Conservation (phyloP, 2,329 filamentous ascomycete genomes). For the Escovopsis sp. region DNA sequence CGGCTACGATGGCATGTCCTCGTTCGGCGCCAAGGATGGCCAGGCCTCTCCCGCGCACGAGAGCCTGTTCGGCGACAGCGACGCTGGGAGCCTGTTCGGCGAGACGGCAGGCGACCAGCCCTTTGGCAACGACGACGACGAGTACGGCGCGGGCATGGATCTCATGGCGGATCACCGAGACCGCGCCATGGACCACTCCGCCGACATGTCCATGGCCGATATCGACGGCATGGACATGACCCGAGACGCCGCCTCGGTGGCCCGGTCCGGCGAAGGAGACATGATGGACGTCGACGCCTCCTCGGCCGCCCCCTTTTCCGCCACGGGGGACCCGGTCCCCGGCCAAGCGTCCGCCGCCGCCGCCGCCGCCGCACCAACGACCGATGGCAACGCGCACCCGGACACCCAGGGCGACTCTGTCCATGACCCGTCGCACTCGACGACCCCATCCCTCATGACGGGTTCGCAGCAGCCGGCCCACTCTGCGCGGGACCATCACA, state of each 20-base stretch:
- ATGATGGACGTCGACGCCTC: constrained; percentile 7
- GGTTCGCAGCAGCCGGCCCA: background rate
- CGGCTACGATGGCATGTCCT: constrained; percentile 6
- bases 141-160: constrained; percentile 62
- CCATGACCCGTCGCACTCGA: background rate
- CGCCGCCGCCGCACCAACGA: no score
- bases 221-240: constrained; percentile 16
- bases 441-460: background rate
- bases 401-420: background rate
- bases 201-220: constrained; percentile 26
- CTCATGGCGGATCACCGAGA: constrained; percentile 25
- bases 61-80: constrained; percentile 70
- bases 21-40: constrained; percentile 32
- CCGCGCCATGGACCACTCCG: constrained; percentile 26
- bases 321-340: background rate
- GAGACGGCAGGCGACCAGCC: constrained; percentile 46
- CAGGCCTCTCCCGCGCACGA: constrained; percentile 53
- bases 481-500: background rate
- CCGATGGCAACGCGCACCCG: background rate
- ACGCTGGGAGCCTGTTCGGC: constrained; percentile 74
- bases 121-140: constrained; percentile 72
- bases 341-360: background rate
- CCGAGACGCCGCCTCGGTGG: constrained; percentile 10
- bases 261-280: constrained; percentile 1
- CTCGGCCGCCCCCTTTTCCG: background rate